Evolutionary conservation across 2,329 filamentous ascomycete genomes (phyloP).

Genomic region (Calonectria henricotiae): DNA sequence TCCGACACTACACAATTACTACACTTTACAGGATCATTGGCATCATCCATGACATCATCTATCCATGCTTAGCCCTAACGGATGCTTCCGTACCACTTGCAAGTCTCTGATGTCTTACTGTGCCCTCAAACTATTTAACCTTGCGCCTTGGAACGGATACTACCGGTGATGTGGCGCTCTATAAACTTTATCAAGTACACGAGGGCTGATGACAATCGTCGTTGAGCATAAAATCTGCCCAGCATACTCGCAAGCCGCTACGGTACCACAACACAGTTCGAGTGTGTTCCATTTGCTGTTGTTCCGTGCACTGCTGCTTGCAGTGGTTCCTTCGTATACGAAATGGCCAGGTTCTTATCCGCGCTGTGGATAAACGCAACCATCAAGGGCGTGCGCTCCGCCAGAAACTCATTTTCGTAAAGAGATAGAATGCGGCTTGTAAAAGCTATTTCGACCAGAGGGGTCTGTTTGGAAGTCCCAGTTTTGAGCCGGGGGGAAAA

Average conservation of each 20-base stretch:
- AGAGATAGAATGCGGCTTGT: not conserved
- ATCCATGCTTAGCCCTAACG: no score
- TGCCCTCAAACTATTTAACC: no score
- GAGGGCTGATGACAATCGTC: no score
- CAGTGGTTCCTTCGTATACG: not conserved
- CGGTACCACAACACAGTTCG: not conserved
- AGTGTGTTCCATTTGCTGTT: not conserved
- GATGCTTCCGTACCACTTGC: no score
- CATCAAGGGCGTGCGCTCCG: not conserved
- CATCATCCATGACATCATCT: no score
- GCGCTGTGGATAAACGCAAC: not conserved
- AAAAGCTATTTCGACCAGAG: not conserved
- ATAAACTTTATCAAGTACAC: no score
- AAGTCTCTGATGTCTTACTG: no score
- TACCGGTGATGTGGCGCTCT: no score
- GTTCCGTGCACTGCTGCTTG: not conserved
- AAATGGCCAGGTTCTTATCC: not conserved
- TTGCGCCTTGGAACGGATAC: no score
- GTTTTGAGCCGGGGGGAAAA: not conserved
- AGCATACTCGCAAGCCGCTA: not conserved
- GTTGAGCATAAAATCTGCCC: not conserved
- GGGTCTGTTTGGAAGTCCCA: not conserved
- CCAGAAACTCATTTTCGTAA: conserved; percentile 2
- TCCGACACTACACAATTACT: no score
- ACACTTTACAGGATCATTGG: no score